Conservation (phyloP, 345 rosid species). For the Cardamine resedifolia region DNA sequence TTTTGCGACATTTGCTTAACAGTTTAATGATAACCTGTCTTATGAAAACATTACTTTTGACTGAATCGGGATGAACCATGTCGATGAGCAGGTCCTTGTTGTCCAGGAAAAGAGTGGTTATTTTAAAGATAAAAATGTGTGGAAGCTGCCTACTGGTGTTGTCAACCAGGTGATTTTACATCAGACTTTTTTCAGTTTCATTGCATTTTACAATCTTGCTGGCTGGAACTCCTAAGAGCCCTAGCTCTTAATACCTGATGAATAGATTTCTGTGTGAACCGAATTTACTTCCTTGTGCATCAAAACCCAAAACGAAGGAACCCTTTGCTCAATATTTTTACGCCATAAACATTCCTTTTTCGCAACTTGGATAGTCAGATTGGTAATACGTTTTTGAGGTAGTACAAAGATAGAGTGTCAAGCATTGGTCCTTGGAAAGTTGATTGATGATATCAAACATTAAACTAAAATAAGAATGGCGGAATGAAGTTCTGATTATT, state of each 20-base stretch:
- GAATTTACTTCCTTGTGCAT: no score
- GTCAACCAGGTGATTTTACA: slow-evolving; percentile 54
- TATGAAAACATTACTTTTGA: neutral
- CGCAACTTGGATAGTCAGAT: no score
- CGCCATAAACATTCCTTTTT: no score
- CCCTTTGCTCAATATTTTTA: no score
- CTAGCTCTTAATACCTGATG: neutral
- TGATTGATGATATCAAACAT: neutral
- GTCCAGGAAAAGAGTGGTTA: slow-evolving; percentile 69
- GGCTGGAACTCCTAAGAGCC: neutral
- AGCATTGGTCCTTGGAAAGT: neutral
- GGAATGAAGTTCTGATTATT: neutral
- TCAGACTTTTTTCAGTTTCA: neutral
- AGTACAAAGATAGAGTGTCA: neutral
- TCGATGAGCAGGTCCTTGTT: slow-evolving; percentile 60
- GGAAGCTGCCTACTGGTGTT: slow-evolving; percentile 91
- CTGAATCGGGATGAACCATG: neutral
- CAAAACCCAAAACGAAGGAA: no score
- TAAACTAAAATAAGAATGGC: neutral
- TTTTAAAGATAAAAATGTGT: slow-evolving; percentile 54
- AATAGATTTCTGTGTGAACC: no score
- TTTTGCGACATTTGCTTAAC: neutral
- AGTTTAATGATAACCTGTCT: neutral
- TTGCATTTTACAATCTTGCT: neutral
- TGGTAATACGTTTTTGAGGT: neutral